Conservation (phyloP, 495 filamentous ascomycete species). For the Glutinoglossum americanum region DNA sequence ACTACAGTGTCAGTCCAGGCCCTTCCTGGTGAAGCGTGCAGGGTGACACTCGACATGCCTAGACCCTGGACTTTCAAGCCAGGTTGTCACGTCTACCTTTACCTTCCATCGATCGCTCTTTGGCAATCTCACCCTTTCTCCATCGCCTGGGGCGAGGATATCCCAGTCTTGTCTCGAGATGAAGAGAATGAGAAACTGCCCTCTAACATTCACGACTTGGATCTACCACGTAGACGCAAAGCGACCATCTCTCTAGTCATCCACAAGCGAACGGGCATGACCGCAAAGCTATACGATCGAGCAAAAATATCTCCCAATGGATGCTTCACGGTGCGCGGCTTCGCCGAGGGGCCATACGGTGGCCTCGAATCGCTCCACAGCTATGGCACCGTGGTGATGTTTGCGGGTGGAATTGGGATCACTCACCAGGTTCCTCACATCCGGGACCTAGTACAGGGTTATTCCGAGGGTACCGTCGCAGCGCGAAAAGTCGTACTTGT, state of each 20-base stretch:
- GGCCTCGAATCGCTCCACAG: conserved; percentile 64
- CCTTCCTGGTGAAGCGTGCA: conserved; percentile 59
- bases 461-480: conserved; percentile 50
- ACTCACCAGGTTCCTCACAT: conserved; percentile 86
- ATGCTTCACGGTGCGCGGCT: conserved; percentile 30
- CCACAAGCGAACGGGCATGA: conserved; percentile 72
- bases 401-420: conserved; percentile 84
- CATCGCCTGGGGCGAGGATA: conserved; percentile 57
- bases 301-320: conserved; percentile 22
- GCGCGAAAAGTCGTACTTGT: conserved; percentile 62
- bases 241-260: conserved; percentile 58
- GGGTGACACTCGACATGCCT: conserved; percentile 62
- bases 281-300: conserved; percentile 52
- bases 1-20: conserved; percentile 55
- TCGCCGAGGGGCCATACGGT: conserved; percentile 77
- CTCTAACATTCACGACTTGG: neutral
- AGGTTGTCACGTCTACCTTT: conserved; percentile 54
- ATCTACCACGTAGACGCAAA: conserved; percentile 12
- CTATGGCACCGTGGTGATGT: conserved; percentile 75
- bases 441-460: conserved; percentile 53
- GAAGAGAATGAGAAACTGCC: neutral
- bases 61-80: conserved; percentile 58
- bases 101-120: conserved; percentile 56
- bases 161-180: neutral
- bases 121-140: conserved; percentile 92